phyloP scores from a whole-genome alignment of 2,329 filamentous ascomycete genomes.

The Aspergillus ochraceus region DNA sequence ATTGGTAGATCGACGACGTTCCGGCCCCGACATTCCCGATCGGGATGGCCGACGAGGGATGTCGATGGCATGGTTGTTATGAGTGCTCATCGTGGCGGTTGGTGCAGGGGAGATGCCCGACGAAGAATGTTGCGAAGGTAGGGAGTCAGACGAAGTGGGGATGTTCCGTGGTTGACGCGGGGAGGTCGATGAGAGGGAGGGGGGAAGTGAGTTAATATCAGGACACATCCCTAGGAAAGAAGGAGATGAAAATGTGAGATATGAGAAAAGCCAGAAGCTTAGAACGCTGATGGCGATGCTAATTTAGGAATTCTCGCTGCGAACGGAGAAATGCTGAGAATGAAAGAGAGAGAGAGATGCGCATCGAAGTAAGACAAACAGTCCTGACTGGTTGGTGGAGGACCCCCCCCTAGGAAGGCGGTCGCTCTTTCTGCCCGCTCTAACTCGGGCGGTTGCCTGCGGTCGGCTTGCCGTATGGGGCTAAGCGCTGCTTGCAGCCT shows the following conservation, averaged over 20 bases:
- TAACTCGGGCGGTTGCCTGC: not conserved
- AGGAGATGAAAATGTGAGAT: not conserved
- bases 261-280: not conserved
- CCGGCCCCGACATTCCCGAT: conserved; percentile 39
- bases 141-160: conserved; percentile 58
- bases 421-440: not conserved
- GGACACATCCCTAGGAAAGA: conserved; percentile 58
- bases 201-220: conserved; percentile 70
- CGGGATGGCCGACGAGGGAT: conserved; percentile 47
- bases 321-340: not conserved
- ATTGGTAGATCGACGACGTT: conserved; percentile 46
- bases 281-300: not conserved
- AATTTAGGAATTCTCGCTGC: not conserved
- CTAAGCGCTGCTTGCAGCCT: not conserved
- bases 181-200: conserved; percentile 51
- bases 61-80: conserved; percentile 63
- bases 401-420: not conserved
- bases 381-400: not conserved
- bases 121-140: conserved; percentile 45
- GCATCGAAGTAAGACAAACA: too few species aligned
- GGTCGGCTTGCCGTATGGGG: not conserved
- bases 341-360: too few species aligned
- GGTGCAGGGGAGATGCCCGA: conserved; percentile 9
- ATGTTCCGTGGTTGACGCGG: conserved; percentile 34
- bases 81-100: conserved; percentile 13